A percentile compares a stretch with the other conserved stretches of the same genome.
These are phyloP conservation scores for Leishmania major DNA, from an alignment of 208 protist genomes.

Conservation along the genomic window DNA sequence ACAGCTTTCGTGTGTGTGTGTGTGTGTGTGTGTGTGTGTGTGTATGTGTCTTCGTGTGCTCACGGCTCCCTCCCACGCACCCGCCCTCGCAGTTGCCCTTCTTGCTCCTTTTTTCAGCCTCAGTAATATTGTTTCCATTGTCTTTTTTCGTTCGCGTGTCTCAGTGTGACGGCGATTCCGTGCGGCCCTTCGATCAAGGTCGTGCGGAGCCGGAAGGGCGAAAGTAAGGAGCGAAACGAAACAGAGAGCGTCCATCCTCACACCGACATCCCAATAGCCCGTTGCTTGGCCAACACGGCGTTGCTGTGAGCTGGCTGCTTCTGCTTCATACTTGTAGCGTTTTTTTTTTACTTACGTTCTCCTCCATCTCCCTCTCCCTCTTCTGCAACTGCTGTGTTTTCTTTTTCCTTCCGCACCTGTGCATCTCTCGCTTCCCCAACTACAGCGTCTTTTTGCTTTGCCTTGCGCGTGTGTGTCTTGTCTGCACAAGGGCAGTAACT, in stretches of 20 bases:
- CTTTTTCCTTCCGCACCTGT: not conserved
- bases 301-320: not conserved
- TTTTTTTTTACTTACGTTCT: not conserved
- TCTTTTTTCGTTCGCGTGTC: not conserved
- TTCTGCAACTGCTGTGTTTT: not conserved
- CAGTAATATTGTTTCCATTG: not conserved
- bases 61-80: too few relatives aligned
- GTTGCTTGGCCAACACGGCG: not conserved
- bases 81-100: not conserved
- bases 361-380: not conserved
- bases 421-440: not conserved
- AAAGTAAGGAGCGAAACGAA: not conserved
- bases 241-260: not conserved
- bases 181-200: not conserved
- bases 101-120: not conserved
- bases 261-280: not conserved
- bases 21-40: conserved; percentile 8
- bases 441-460: not conserved
- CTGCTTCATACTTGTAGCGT: not conserved
- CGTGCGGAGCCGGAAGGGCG: not conserved
- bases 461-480: not conserved
- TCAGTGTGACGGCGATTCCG: not conserved
- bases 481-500: not conserved
- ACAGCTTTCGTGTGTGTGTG: not conserved
- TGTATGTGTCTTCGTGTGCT: conserved; percentile 4